Conservation (phyloP, 176 grass and related monocot species). For the Carex littledalei region DNA sequence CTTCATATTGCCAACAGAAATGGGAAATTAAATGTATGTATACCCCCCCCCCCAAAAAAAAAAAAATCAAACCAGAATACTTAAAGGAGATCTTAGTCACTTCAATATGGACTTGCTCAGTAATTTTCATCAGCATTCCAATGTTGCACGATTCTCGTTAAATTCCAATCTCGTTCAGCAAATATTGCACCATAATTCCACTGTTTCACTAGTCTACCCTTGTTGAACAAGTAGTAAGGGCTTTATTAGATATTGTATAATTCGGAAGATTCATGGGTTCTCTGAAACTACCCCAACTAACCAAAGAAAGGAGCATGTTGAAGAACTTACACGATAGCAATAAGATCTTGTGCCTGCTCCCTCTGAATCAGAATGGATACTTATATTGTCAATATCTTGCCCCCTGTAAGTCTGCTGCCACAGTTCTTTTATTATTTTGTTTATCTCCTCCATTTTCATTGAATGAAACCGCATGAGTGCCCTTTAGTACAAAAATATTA, state of each 20-base stretch:
- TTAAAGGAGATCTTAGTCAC: background rate
- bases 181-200: background rate
- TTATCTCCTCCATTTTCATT: constrained; percentile 99
- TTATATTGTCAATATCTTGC: constrained; percentile 94
- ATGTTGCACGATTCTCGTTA: no score
- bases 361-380: constrained; percentile 89
- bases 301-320: constrained; percentile 13
- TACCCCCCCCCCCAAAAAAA: no score
- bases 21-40: background rate
- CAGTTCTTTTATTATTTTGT: constrained; percentile 97
- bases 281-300: background rate
- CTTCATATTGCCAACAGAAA: background rate
- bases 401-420: constrained; percentile 99
- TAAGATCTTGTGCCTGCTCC: constrained; percentile 88
- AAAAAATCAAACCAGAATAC: background rate
- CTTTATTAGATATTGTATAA: background rate
- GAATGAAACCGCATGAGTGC: constrained; percentile 91
- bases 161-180: background rate
- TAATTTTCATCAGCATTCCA: background rate
- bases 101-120: background rate
- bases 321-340: constrained; percentile 76
- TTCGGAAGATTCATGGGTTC: background rate
- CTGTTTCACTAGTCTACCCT: background rate
- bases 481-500: constrained; percentile 37
- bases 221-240: background rate